Base-by-base conservation (phyloP, 1,139 yeast species). In the Meyerozyma sp. region DNA sequence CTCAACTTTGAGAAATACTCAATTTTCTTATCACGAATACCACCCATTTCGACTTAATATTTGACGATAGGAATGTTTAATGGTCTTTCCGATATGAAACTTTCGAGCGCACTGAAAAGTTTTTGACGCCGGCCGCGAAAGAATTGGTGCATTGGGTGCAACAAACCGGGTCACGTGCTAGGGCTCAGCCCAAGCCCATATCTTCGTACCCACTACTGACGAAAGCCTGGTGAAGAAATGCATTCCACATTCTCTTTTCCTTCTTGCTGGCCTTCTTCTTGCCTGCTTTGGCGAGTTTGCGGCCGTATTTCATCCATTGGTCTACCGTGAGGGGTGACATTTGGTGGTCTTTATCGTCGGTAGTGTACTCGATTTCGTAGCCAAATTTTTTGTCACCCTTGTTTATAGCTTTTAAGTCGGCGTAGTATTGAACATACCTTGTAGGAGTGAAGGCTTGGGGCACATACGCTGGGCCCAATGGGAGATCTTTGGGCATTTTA, bases 21-120 rank as follows among this genome's bases (percentile, higher is more conserved):
- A 67, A 71, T 84, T 77, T 93, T 93, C 84, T 91, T 91, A 70
- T 89, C 98, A 81, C 96, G 93, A 79, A 87, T 73, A 81, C 97
- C 98, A 91, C 98, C 98, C 98, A 93, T 93, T 86, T 88, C 96
- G 93, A 88, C 91, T 84, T 77, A 61, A 51, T 51, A 47, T 50
- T 60, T 75, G 83, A 79, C 87, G 95, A 81, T 84, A 88, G 96
- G 97, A 79, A 86, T 82, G 85, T 91, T 91, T 90, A 91, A 91
- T 95, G 78, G 77, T 62, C 29, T 65, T 70, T 62, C 27, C 27
- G 27, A 20, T 29, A 28, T 26, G 13, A 39, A 21, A 39, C 35
- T 28, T 13, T 29, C n/a, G 16, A 9, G 16, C 40, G 28, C 41
- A 18, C 32, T 39, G 29, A 32, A 23, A 23, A 29, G 40, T 29